A percentile compares a stretch with the other conserved stretches of the same genome.
Evolutionary conservation across 2,329 filamentous ascomycete species (phyloP).

Genomic region (Ophiognomonia clavigignenti-juglandacearum): DNA sequence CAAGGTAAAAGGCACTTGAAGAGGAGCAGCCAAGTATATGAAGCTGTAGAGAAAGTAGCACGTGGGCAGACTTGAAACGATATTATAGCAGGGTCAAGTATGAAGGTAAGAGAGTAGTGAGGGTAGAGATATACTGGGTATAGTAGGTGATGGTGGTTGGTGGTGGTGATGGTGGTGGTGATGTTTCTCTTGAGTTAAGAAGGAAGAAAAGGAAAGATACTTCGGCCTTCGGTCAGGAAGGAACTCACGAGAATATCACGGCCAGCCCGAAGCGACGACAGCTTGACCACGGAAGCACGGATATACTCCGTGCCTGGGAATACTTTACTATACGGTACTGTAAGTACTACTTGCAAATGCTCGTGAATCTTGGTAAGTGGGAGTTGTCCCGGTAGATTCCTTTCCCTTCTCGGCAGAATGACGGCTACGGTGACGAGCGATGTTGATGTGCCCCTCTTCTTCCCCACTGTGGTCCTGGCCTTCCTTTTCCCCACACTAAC

Average conservation of each 20-base stretch:
- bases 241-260: constrained; percentile 17
- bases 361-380: not conserved
- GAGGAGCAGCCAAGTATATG: not conserved
- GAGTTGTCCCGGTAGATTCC: not conserved
- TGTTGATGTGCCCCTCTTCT: too few relatives aligned
- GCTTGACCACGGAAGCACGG: too few relatives aligned
- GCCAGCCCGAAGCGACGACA: constrained; percentile 2
- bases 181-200: not conserved
- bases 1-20: too few relatives aligned
- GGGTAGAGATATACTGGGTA: not conserved
- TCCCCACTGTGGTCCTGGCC: constrained; percentile 1
- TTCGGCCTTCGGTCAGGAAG: constrained; percentile 8
- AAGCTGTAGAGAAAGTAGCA: not conserved
- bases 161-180: not conserved
- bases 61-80: not conserved
- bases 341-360: too few relatives aligned
- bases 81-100: not conserved
- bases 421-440: constrained; percentile 9
- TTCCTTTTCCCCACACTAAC: not conserved
- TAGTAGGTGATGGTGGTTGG: not conserved
- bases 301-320: too few relatives aligned
- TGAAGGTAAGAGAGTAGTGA: not conserved
- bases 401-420: constrained; percentile 1
- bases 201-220: not conserved
- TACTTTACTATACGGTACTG: too few relatives aligned